Conservation (phyloP, 108 stramenopile genomes). For the Bacterosira constricta region DNA sequence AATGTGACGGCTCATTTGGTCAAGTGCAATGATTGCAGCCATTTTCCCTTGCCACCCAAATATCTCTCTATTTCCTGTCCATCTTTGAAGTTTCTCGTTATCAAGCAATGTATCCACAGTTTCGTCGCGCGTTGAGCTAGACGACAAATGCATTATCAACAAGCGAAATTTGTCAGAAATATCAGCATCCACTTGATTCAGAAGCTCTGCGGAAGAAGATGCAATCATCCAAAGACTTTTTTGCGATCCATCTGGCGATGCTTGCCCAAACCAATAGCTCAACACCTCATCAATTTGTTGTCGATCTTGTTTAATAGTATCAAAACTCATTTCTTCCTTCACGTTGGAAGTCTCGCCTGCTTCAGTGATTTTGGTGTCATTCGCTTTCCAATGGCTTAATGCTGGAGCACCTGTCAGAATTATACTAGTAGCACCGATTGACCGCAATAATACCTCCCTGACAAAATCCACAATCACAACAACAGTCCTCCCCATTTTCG, state of each 20-base stretch:
- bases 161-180: conserved; percentile 62
- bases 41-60: conserved; percentile 79
- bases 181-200: conserved; percentile 59
- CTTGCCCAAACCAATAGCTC: conserved; percentile 81
- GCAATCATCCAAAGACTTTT: conserved; percentile 90
- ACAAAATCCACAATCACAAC: conserved; percentile 5
- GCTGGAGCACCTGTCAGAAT: conserved; percentile 31
- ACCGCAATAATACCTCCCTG: conserved; percentile 30
- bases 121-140: not conserved
- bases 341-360: too few species aligned
- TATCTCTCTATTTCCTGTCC: conserved; percentile 40
- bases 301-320: conserved; percentile 20
- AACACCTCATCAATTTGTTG: conserved; percentile 60
- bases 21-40: conserved; percentile 84
- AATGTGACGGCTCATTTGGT: conserved; percentile 87
- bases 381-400: not conserved
- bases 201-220: conserved; percentile 55
- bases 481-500: conserved; percentile 28
- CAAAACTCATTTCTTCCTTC: conserved; percentile 7
- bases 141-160: conserved; percentile 45
- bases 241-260: conserved; percentile 69
- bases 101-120: conserved; percentile 11
- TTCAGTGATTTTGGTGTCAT: not conserved
- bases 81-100: conserved; percentile 40
- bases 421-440: conserved; percentile 28